Evolutionary conservation across 164 flowering plant genomes (phyloP), one percentile per base, ranked within the genome.

Genomic region (Vitis labrusca): DNA sequence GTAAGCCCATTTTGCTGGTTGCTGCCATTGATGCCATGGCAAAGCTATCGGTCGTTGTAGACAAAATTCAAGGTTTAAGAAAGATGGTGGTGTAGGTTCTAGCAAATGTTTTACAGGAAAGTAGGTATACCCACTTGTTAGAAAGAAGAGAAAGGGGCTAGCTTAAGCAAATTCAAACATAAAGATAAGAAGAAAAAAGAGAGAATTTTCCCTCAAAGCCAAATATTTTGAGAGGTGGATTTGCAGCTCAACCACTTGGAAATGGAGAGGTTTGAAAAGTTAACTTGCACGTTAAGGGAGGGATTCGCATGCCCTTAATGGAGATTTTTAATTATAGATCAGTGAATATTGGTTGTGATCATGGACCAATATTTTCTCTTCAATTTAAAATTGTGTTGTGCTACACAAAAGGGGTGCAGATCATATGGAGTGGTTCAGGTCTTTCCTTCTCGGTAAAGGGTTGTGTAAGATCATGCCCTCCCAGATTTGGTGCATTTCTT

Each of bases 191-290:
- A 37, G 44, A 37, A 37, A 37, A 6, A 37, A 37, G 5, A 37
- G 2, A 37, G 44, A 37, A 2, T 6, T 3, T 37, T 37, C 7
- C 44, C 44, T 37, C 44, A 3, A 37, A 37, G 7, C 5, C 16
- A 14, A 3, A 32, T 2, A 16, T 23, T 14, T 56, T 9, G 12
- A 57, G 61, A 44, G 64, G 52, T 60, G 19, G 60, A 27, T 69
- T 72, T 75, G 83, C 75, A 61, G 90, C 63, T 83, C 78, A 86
- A 81, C 88, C 56, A 84, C 85, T 72, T 37, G 66, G 82, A 82
- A 78, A 76, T 52, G 19, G 23, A 30, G 73, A 14, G 17, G 15
- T 52, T 15, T 69, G 19, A 27, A 59, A 59, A 53, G 59, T 54
- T 72, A 44, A 48, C 68, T 74, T 78, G 58, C 85, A 80, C 82